Base-by-base conservation (phyloP, 345 rosid species). In the Brassica cretica region DNA sequence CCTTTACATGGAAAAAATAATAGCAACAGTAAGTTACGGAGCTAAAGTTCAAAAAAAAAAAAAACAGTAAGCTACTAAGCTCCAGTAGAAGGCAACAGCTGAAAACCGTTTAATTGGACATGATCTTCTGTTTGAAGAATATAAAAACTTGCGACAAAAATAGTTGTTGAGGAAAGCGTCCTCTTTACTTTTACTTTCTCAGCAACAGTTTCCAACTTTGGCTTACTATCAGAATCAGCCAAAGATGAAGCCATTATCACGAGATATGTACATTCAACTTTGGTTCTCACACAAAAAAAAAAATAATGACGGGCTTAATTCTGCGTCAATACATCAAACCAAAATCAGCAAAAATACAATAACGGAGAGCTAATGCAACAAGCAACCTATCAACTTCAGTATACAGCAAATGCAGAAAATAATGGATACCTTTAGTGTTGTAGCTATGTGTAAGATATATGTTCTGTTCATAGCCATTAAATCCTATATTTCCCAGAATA, bases 171-270 rank as follows among this genome's bases (percentile, higher is more conserved):
- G 33, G 82, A 68, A 25, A 35, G n/a, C 10, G 44, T 15, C 29
- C 69, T 68, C 63, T 58, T 44, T 59, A 11, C 41, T 59, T 72
- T 78, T 51, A 16, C 59, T 77, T 72, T 72, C 72, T 2, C 9
- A 30, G 71, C 79, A 74, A 80, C 53, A 80, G 68, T 74, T 56
- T 78, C 64, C 29, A 61, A 53, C 25, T 61, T 78, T 73, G 78
- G 78, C 82, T 78, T 68, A 78, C 74, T 73, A 73, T 60, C 65
- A 73, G 70, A 78, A 53, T 51, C 58, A 64, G 63, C 71, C 78
- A 74, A 69, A 24, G 66, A 69, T 60, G 62, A 51, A 79, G 5
- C 62, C 73, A 63, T 29, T 18, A 37, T 64, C 60, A 68, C 12
- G 19, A 55, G 75, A 69, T 29, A 73, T 12, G 39, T 30, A 74